Conservation (phyloP, 2,329 filamentous ascomycete genomes). For the Fusarium ambrosium region DNA sequence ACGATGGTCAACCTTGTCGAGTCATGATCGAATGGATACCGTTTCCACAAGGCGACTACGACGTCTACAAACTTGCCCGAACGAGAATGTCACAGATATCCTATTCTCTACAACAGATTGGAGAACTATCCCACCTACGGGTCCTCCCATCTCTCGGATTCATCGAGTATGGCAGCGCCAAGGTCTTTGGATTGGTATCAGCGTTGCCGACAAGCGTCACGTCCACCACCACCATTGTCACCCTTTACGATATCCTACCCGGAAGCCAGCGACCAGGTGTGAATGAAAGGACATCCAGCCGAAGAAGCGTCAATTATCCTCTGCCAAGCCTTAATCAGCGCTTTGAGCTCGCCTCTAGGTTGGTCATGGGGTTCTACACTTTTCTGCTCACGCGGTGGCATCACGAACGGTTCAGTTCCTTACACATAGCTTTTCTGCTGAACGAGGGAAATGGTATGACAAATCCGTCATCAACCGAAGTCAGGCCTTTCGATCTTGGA, state of each 20-base stretch:
- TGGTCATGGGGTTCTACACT: not conserved
- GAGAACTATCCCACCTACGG: not conserved
- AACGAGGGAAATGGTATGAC: not conserved
- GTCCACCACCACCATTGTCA: not conserved
- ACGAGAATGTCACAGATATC: not conserved
- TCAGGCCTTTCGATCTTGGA: not conserved
- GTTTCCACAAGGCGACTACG: not conserved
- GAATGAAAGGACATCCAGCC: not conserved
- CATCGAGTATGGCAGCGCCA: not conserved
- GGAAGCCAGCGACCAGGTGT: not conserved
- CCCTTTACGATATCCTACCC: not conserved
- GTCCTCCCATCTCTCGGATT: not conserved
- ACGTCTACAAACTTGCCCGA: not conserved
- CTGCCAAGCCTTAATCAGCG: not conserved
- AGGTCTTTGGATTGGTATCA: not conserved
- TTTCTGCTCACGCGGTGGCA: constrained; percentile 7
- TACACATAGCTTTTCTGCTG: not conserved
- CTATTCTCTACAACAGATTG: not conserved
- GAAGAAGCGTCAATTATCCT: not conserved
- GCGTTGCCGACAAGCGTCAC: not conserved
- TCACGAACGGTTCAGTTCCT: constrained; percentile 10
- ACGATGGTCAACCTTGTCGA: rapidly evolving
- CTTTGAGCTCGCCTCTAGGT: not conserved
- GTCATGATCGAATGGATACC: constrained; percentile 8
- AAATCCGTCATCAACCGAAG: not conserved